Base-by-base conservation (phyloP, 2,329 filamentous ascomycete species). In the Colletotrichum chrysophilum region DNA sequence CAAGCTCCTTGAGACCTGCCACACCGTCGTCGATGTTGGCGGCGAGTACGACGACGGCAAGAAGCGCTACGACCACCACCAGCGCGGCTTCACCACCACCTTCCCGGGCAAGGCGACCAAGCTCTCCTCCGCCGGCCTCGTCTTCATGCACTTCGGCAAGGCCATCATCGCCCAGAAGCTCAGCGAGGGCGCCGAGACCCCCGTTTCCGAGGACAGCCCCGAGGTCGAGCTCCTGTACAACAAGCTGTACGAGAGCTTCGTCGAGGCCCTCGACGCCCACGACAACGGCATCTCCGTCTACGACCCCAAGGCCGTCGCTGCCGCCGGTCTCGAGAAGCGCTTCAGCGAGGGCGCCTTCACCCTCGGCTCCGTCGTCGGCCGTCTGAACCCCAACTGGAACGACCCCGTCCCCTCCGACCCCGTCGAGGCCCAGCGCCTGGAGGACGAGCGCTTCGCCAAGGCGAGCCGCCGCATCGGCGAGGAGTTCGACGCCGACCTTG, bases 11-110 rank as follows among this genome's bases (percentile, higher is more conserved):
- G 91, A 92, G 55, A 91, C 91, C 75, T 98, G 96, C 89, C 95
- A 98, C 88, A 98, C 95, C 71, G 96, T 99, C 75, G 96, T 98
- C 80, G 97, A 99, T 83, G 97, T 98, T n/a, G 96, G 96, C 82
- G 96, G 96, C 80, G 94, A 96, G 85, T 98, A 99, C 87, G 94
- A 98, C 82, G 87, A 94, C 71, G 84, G 88, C 66, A 87, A 86
- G 78, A 92, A 95, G 86, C 94, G 96, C 81, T 99, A 95, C 89
- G 97, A 99, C 86, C 97, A 99, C 88, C 97, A 99, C 90, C 97
- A 99, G 89, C 95, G 96, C 78, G 93, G 93, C 82, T 99, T 99
- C 89, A 86, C 87, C 75, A 94, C 94, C 73, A 95, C 93, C 62
- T 99, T 99, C 87, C 96, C 96, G 24, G 91, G 91, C 76, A 94